These are phyloP conservation scores for Cymodocea nodosa DNA, from an alignment of 116 monocot species.

Conservation along the genomic window DNA sequence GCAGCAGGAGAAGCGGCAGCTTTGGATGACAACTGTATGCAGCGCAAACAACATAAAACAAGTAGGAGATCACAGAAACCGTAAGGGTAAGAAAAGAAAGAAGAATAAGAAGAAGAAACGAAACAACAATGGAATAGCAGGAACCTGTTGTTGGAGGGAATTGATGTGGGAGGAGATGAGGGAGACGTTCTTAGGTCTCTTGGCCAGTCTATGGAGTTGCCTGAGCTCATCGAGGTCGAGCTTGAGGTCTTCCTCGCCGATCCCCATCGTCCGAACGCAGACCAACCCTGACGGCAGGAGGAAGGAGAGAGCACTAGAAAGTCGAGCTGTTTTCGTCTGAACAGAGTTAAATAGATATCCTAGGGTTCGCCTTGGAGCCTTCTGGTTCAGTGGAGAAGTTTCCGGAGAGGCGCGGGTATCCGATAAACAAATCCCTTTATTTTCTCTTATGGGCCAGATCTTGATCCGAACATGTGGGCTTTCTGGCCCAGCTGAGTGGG, in stretches of 20 bases:
- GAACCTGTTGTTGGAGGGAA: slow-evolving; percentile 38
- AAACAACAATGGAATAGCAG: not conserved
- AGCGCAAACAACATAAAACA: not conserved
- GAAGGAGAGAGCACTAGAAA: no score
- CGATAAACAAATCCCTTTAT: no score
- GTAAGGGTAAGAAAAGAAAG: not conserved
- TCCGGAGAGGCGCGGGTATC: no score
- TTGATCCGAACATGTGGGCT: no score
- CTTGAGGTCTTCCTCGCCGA: slow-evolving; percentile 6
- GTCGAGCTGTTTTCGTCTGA: no score
- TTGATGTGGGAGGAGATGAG: slow-evolving; percentile 59
- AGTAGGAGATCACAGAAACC: not conserved
- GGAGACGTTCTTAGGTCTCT: slow-evolving; percentile 50
- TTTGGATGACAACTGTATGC: slow-evolving; percentile 23
- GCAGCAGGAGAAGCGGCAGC: slow-evolving; percentile 5
- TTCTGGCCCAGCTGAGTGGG: no score
- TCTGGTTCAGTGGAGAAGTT: no score
- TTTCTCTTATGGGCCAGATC: no score
- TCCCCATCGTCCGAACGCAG: not conserved
- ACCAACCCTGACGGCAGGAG: no score
- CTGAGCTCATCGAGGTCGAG: slow-evolving; percentile 69
- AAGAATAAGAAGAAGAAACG: not conserved
- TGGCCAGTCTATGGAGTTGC: slow-evolving; percentile 39
- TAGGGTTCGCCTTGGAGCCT: no score
- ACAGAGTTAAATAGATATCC: no score